Percentiles rank a stretch among this genome's conserved stretches.
Evolutionary conservation across 208 protist species (phyloP).

Genomic region (Wallacemonas sp.): DNA sequence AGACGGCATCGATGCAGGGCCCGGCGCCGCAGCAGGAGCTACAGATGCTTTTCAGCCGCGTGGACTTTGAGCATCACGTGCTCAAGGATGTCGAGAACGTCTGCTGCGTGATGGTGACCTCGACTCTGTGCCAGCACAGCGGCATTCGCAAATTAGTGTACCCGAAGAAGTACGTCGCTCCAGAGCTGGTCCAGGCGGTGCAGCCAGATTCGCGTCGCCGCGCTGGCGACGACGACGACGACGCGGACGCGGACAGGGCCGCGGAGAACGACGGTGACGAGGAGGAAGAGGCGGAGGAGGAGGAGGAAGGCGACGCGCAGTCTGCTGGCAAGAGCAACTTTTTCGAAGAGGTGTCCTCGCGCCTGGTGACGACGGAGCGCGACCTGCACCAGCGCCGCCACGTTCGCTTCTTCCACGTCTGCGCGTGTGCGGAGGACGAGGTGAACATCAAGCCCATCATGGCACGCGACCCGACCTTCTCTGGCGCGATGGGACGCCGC

Average conservation of each 20-base stretch:
- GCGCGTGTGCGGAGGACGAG: slow-evolving; percentile 64
- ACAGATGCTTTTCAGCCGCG: slow-evolving; percentile 54
- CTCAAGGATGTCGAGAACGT: slow-evolving; percentile 58
- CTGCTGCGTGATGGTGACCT: slow-evolving; percentile 76
- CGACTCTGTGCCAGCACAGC: slow-evolving; percentile 76
- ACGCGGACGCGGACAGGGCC: background rate
- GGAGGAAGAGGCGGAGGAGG: slow-evolving; percentile 32
- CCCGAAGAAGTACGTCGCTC: slow-evolving; percentile 29
- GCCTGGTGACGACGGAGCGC: slow-evolving; percentile 35
- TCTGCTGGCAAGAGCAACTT: slow-evolving; percentile 27
- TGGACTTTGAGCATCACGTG: slow-evolving; percentile 70
- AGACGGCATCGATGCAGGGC: slow-evolving; percentile 28
- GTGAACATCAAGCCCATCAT: slow-evolving; percentile 66
- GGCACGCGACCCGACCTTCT: slow-evolving; percentile 60
- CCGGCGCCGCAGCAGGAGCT: slow-evolving; percentile 51
- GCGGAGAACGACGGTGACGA: slow-evolving; percentile 27
- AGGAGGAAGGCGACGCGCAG: slow-evolving; percentile 11
- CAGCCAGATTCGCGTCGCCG: background rate
- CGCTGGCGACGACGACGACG: slow-evolving; percentile 17
- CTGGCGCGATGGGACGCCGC: slow-evolving; percentile 25
- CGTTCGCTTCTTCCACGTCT: slow-evolving; percentile 85
- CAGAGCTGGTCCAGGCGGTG: background rate
- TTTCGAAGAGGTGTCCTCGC: slow-evolving; percentile 52
- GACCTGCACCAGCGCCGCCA: slow-evolving; percentile 49
- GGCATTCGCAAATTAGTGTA: slow-evolving; percentile 53